These are phyloP conservation scores for Candida coquimbonensis DNA, from an alignment of 805 yeast genomes.

Conservation along the genomic window DNA sequence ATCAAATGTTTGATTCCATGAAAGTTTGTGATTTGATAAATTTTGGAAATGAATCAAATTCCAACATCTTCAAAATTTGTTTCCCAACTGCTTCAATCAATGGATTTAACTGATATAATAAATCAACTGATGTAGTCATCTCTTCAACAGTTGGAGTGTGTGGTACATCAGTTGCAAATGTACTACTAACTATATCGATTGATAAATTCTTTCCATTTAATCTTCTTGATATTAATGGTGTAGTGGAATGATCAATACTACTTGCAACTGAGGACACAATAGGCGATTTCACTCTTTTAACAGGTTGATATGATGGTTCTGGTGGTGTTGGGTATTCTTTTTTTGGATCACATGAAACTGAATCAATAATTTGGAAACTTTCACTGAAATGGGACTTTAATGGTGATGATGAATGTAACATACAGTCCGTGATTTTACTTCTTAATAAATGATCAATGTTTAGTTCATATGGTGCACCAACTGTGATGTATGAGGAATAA, in stretches of 20 bases:
- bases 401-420: slow-evolving; percentile 34
- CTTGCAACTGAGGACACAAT: neutral
- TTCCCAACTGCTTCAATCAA: slow-evolving; percentile 42
- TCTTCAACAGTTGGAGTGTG: slow-evolving; percentile 28
- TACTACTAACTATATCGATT: slow-evolving; percentile 11
- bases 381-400: slow-evolving; percentile 11
- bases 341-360: neutral
- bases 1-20: slow-evolving; percentile 22
- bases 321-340: neutral
- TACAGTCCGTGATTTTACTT: slow-evolving; percentile 33
- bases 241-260: neutral
- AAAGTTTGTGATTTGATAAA: slow-evolving; percentile 41
- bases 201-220: slow-evolving; percentile 16
- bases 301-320: neutral
- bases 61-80: slow-evolving; percentile 54
- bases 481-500: slow-evolving; percentile 56
- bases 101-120: slow-evolving; percentile 33
- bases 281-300: neutral
- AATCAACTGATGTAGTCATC: slow-evolving; percentile 27
- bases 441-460: slow-evolving; percentile 56
- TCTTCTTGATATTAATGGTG: slow-evolving; percentile 2
- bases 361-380: neutral
- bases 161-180: slow-evolving; percentile 1
- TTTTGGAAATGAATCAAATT: slow-evolving; percentile 67
- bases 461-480: slow-evolving; percentile 61